phyloP scores from a whole-genome alignment of 192 early-diverging fungal species.

The Entomortierella parvispora region DNA sequence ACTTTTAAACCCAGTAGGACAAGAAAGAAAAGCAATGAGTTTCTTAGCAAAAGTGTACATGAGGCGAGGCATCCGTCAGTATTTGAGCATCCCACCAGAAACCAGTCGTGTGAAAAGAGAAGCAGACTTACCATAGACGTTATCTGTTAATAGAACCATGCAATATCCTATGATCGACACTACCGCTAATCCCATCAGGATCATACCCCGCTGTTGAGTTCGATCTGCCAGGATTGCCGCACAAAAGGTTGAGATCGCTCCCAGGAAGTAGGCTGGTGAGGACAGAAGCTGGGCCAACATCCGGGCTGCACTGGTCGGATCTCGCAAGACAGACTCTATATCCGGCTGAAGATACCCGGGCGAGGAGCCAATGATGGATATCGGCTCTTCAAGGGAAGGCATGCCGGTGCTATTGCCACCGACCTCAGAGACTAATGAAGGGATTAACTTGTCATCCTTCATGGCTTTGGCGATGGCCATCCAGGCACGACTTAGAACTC shows the following conservation, averaged over 20 bases:
- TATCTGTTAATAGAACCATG: constrained; percentile 24
- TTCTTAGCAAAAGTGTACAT: neutral
- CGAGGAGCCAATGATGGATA: constrained; percentile 2
- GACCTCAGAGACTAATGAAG: neutral
- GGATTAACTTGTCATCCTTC: neutral
- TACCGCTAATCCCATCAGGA: constrained; percentile 19
- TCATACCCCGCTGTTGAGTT: constrained; percentile 33
- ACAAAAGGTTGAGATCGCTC: constrained; percentile 22
- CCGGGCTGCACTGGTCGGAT: constrained; percentile 17
- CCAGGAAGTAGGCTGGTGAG: constrained; percentile 8
- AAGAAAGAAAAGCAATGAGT: neutral
- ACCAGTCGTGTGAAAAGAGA: neutral
- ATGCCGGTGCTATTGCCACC: neutral
- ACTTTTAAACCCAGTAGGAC: neutral
- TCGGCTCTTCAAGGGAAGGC: neutral
- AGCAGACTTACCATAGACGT: constrained; percentile 21
- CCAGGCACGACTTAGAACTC: constrained; percentile 21
- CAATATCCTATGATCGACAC: constrained; percentile 20
- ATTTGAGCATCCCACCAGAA: neutral
- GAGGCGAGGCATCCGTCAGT: neutral
- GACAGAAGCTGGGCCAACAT: constrained; percentile 30
- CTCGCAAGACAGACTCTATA: constrained; percentile 6
- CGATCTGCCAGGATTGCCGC: constrained; percentile 30
- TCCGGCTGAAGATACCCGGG: constrained; percentile 4
- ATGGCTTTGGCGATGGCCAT: constrained; percentile 20